Evolutionary conservation across 1,284 basidiomycete species (phyloP).

Genomic region (Irpex sp.): DNA sequence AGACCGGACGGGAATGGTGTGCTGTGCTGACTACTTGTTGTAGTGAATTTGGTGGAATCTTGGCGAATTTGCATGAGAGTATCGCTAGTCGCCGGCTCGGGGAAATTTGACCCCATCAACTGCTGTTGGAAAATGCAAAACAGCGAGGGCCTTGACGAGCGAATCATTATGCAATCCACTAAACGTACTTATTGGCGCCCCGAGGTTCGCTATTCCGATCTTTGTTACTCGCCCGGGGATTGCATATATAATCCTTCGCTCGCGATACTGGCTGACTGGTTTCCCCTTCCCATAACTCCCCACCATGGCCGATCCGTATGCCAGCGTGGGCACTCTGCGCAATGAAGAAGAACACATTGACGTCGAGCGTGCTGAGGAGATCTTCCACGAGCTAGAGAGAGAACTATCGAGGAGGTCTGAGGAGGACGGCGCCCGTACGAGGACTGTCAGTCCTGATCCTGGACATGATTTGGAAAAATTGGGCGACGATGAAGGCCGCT

Average conservation of each 20-base stretch:
- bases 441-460: constrained; percentile 17
- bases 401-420: constrained; percentile 27
- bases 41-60: too few species aligned
- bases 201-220: not conserved
- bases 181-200: not conserved
- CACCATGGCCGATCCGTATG: constrained; percentile 27
- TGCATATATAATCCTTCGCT: not conserved
- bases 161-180: constrained; percentile 5
- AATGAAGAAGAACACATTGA: constrained; percentile 33
- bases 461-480: constrained; percentile 48
- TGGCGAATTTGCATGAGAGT: too few species aligned
- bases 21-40: too few species aligned
- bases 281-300: not conserved
- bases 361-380: constrained; percentile 43
- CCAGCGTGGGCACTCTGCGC: constrained; percentile 27
- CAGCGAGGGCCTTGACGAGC: not conserved
- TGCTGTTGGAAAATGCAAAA: not conserved
- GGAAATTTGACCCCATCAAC: not conserved
- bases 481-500: constrained; percentile 31
- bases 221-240: not conserved
- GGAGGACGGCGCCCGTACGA: constrained; percentile 21
- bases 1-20: too few species aligned
- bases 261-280: not conserved
- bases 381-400: constrained; percentile 51
- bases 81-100: not conserved